These are phyloP conservation scores for Boletus vinaceobasis DNA, from an alignment of 768 basidiomycete genomes.

Conservation along the genomic window DNA sequence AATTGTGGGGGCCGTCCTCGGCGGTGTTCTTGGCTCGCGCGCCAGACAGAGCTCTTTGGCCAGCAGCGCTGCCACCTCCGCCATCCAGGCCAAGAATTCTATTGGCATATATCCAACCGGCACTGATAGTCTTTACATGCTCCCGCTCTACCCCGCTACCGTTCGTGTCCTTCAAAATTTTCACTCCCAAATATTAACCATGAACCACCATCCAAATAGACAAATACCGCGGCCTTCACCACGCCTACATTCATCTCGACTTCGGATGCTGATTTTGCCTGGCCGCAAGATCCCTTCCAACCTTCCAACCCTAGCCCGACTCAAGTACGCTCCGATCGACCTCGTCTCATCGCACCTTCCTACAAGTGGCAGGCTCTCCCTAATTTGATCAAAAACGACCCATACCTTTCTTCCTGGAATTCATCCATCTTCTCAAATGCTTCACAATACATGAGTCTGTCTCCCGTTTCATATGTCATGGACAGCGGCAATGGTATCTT, in stretches of 20 bases:
- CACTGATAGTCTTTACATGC: constrained; percentile 74
- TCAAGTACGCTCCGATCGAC: constrained; percentile 70
- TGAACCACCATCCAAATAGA: constrained; percentile 39
- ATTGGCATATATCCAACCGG: constrained; percentile 69
- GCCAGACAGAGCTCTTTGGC: constrained; percentile 38
- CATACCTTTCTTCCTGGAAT: constrained; percentile 89
- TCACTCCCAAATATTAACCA: background rate
- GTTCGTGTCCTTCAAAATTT: constrained; percentile 47
- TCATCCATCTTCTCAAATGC: constrained; percentile 88
- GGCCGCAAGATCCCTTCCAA: constrained; percentile 79
- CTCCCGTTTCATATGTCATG: constrained; percentile 65
- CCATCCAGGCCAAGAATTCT: constrained; percentile 55
- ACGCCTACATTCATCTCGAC: constrained; percentile 67
- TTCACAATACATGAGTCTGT: constrained; percentile 57
- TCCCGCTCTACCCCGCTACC: constrained; percentile 86
- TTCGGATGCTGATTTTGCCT: constrained; percentile 49
- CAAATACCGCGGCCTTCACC: constrained; percentile 68
- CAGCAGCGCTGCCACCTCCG: constrained; percentile 44
- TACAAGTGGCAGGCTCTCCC: constrained; percentile 91
- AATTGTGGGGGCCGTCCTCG: constrained; percentile 66
- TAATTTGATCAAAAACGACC: constrained; percentile 70
- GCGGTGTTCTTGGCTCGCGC: constrained; percentile 75
- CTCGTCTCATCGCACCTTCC: constrained; percentile 84
- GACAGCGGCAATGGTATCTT: constrained; percentile 91
- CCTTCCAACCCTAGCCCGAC: constrained; percentile 63